These are phyloP conservation scores for Pseudogymnoascus sp. DNA, from an alignment of 2,329 filamentous ascomycete genomes.

Conservation along the genomic window DNA sequence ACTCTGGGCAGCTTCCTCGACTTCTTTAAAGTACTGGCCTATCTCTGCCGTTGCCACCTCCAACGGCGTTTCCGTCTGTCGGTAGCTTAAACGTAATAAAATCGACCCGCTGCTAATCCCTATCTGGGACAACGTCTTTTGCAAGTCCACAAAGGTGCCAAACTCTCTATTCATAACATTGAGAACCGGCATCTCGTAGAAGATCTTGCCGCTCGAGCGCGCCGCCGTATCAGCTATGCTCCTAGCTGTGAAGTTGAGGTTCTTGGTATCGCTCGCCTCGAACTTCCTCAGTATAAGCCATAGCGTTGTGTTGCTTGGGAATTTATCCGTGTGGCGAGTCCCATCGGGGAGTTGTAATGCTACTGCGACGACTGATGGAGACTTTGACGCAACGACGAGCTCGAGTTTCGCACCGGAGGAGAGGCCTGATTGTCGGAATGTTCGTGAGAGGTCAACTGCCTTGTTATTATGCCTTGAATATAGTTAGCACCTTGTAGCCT, in stretches of 20 bases:
- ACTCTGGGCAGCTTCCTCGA: slow-evolving; percentile 10
- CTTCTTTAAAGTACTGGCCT: slow-evolving; percentile 56
- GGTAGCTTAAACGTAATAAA: slow-evolving; percentile 70
- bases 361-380: slow-evolving; percentile 76
- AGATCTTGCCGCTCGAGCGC: slow-evolving; percentile 61
- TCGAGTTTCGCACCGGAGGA: slow-evolving; percentile 83
- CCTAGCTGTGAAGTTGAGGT: slow-evolving; percentile 75
- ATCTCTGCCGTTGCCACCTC: slow-evolving; percentile 83
- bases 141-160: slow-evolving; percentile 68
- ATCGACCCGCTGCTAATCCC: slow-evolving; percentile 81
- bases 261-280: slow-evolving; percentile 59
- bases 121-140: slow-evolving; percentile 80
- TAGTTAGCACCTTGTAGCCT: slow-evolving; percentile 16
- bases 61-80: slow-evolving; percentile 65
- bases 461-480: slow-evolving; percentile 67
- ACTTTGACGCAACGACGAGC: slow-evolving; percentile 78
- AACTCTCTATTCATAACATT: slow-evolving; percentile 77
- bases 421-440: slow-evolving; percentile 76
- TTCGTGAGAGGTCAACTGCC: slow-evolving; percentile 73
- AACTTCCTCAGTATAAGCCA: slow-evolving; percentile 90
- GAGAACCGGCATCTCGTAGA: slow-evolving; percentile 80
- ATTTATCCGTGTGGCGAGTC: slow-evolving; percentile 70
- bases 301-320: slow-evolving; percentile 77
- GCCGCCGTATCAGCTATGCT: slow-evolving; percentile 58
- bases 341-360: slow-evolving; percentile 76